These are phyloP conservation scores for Schizosaccharomyces lindneri DNA, from an alignment of 805 yeast genomes.

Conservation along the genomic window DNA sequence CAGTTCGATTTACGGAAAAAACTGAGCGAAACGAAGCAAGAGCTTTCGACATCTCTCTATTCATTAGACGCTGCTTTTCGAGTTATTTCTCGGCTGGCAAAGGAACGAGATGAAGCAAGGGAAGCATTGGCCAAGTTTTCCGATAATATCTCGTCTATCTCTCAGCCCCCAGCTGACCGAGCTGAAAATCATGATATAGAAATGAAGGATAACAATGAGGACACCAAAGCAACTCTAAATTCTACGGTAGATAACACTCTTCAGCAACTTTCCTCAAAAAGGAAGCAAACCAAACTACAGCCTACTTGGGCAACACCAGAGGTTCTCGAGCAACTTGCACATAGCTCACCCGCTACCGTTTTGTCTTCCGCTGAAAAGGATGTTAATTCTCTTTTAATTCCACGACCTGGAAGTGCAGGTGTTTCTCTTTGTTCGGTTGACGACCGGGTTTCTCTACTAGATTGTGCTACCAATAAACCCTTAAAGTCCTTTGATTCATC, in stretches of 20 bases:
- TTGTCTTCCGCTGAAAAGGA: not conserved
- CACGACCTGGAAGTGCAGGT: not conserved
- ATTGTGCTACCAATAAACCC: not conserved
- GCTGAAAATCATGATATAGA: not conserved
- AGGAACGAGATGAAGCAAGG: constrained; percentile 52
- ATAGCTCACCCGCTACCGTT: not conserved
- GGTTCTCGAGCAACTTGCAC: not conserved
- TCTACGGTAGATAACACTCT: not conserved
- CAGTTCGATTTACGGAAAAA: constrained; percentile 53
- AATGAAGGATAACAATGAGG: not conserved
- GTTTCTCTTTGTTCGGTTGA: not conserved
- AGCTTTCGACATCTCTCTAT: constrained; percentile 52
- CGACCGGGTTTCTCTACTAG: not conserved
- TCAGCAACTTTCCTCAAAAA: not conserved
- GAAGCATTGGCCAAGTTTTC: constrained; percentile 28
- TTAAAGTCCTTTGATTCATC: not conserved
- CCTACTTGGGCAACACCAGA: not conserved
- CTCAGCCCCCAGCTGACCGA: not conserved
- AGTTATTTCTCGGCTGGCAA: constrained; percentile 52
- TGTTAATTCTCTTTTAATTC: not conserved
- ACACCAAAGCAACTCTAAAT: not conserved
- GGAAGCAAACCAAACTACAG: not conserved
- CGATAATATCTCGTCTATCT: not conserved
- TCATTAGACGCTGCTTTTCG: constrained; percentile 76
- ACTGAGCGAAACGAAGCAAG: constrained; percentile 37